These are phyloP conservation scores for Neofusicoccum parvum DNA, from an alignment of 2,329 filamentous ascomycete species.

Conservation along the genomic window DNA sequence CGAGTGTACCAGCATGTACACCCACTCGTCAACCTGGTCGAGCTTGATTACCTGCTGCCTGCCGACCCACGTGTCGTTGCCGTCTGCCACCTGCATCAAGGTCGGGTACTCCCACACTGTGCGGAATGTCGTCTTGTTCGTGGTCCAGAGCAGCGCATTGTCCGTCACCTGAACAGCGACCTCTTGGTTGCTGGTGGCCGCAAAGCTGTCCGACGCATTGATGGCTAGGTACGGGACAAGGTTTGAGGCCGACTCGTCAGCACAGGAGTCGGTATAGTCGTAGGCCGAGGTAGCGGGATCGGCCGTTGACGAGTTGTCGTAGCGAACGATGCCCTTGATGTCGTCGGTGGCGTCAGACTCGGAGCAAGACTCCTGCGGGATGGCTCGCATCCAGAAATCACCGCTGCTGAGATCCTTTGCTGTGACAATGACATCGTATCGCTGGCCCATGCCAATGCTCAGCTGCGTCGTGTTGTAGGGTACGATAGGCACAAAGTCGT, in stretches of 20 bases:
- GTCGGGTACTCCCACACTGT: conserved; percentile 42
- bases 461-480: conserved; percentile 36
- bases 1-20: conserved; percentile 15
- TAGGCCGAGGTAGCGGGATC: neutral
- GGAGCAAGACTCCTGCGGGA: conserved; percentile 15
- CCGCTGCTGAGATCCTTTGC: conserved; percentile 30
- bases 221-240: conserved; percentile 33
- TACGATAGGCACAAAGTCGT: conserved; percentile 48
- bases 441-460: conserved; percentile 38
- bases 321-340: conserved; percentile 20
- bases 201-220: conserved; percentile 4
- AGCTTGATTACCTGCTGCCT: conserved; percentile 37
- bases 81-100: conserved; percentile 37
- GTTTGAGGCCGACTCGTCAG: conserved; percentile 24
- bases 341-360: conserved; percentile 17
- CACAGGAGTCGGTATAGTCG: conserved; percentile 16
- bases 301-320: neutral
- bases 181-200: neutral
- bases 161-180: neutral
- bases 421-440: conserved; percentile 44
- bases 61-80: conserved; percentile 24
- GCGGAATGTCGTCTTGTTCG: conserved; percentile 39
- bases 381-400: conserved; percentile 22
- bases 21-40: conserved; percentile 26
- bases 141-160: conserved; percentile 43